Conservation (phyloP, 805 yeast species). For the Kuraishia molischiana region DNA sequence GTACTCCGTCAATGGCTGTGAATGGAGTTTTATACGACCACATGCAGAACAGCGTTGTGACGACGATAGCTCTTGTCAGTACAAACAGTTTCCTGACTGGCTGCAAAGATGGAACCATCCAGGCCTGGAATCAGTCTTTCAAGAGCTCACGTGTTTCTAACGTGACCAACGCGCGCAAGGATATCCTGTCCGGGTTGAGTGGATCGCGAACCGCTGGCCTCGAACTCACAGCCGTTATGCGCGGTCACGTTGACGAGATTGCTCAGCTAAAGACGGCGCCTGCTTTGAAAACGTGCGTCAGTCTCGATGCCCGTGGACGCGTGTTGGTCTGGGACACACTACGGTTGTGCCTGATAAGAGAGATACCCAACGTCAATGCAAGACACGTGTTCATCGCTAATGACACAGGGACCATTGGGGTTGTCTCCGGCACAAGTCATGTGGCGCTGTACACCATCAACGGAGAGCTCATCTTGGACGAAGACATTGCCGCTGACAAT, state of each 20-base stretch:
- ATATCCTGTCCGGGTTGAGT: slow-evolving; percentile 7
- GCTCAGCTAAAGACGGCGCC: slow-evolving; percentile 36
- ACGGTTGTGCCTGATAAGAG: slow-evolving; percentile 38
- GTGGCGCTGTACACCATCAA: slow-evolving; percentile 40
- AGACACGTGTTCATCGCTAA: slow-evolving; percentile 35
- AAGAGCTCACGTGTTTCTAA: slow-evolving; percentile 12
- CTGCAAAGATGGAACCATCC: slow-evolving; percentile 48
- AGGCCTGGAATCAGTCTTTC: slow-evolving; percentile 41
- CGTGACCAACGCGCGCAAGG: neutral
- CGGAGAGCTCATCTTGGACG: slow-evolving; percentile 31
- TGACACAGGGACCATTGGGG: slow-evolving; percentile 44
- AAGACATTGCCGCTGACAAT: slow-evolving; percentile 7
- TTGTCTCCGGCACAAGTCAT: slow-evolving; percentile 13
- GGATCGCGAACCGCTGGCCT: slow-evolving; percentile 13
- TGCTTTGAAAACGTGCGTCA: slow-evolving; percentile 43
- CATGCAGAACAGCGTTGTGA: slow-evolving; percentile 29
- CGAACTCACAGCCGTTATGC: slow-evolving; percentile 31
- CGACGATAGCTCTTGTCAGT: slow-evolving; percentile 30
- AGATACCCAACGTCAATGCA: slow-evolving; percentile 12
- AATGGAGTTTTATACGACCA: slow-evolving; percentile 33
- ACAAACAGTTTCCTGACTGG: slow-evolving; percentile 36
- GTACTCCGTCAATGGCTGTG: slow-evolving; percentile 14
- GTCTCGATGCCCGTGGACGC: slow-evolving; percentile 44
- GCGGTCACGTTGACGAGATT: slow-evolving; percentile 49
- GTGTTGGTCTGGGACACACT: slow-evolving; percentile 60